phyloP scores from a whole-genome alignment of 176 grass and related monocot species.

The bread wheat (Triticum aestivum) region DNA sequence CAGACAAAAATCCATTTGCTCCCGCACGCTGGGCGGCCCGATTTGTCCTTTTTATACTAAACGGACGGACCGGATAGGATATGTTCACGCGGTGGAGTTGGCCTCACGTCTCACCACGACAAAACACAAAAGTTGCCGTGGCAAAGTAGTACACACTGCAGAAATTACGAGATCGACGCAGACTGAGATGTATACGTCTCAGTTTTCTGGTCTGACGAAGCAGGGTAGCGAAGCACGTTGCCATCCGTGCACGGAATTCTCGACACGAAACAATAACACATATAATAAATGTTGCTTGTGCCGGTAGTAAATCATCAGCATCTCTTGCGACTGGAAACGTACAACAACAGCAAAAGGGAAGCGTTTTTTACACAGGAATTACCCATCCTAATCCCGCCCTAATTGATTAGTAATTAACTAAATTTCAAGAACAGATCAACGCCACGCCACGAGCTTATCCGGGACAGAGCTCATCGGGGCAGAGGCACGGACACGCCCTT shows the following conservation, averaged over 20 bases:
- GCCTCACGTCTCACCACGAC: neutral
- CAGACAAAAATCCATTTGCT: no score
- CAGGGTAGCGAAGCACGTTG: neutral
- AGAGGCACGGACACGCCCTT: neutral
- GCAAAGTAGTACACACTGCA: neutral
- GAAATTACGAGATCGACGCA: neutral
- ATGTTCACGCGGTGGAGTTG: no score
- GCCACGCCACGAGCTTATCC: slow-evolving; percentile 6
- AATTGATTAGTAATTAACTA: neutral
- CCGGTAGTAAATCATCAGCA: neutral
- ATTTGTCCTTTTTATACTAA: no score
- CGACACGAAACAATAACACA: neutral
- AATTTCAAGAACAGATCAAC: neutral
- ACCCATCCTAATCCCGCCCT: neutral
- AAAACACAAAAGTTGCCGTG: neutral
- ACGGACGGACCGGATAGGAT: no score
- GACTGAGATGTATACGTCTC: neutral
- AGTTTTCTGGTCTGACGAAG: neutral
- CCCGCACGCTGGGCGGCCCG: no score
- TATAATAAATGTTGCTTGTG: neutral
- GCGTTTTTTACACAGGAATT: slow-evolving; percentile 21
- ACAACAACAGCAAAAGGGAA: slow-evolving; percentile 3
- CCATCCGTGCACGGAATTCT: neutral
- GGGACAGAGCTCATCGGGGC: neutral
- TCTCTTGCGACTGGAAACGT: neutral